A percentile compares a stretch with the other conserved stretches of the same genome.
Conservation (phyloP, 148 eudicot species). For the Camellia japonica region DNA sequence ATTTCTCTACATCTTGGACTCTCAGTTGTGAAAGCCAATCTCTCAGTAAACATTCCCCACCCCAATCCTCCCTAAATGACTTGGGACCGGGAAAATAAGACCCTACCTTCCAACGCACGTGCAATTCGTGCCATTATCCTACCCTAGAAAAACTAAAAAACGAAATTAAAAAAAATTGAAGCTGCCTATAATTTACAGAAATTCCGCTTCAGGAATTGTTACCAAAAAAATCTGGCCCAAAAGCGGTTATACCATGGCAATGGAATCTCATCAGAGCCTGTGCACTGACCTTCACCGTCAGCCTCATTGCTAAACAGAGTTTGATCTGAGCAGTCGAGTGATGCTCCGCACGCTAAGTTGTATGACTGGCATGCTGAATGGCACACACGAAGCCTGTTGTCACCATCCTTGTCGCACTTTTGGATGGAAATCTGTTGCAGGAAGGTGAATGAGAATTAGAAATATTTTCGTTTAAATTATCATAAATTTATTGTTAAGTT, state of each 20-base stretch:
- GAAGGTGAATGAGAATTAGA: neutral
- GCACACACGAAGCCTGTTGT: constrained; percentile 91
- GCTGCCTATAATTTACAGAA: constrained; percentile 59
- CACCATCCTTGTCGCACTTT: constrained; percentile 87
- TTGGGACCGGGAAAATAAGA: constrained; percentile 26
- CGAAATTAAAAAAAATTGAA: constrained; percentile 20
- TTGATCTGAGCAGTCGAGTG: constrained; percentile 94
- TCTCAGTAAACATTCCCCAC: constrained; percentile 24
- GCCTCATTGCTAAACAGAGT: constrained; percentile 77
- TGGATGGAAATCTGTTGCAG: constrained; percentile 80
- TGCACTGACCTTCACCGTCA: constrained; percentile 78
- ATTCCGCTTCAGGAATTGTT: constrained; percentile 25
- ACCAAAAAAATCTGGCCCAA: constrained; percentile 29
- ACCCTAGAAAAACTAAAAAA: constrained; percentile 12
- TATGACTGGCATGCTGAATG: constrained; percentile 93
- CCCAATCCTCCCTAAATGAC: constrained; percentile 25
- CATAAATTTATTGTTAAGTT: neutral
- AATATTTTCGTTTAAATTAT: neutral
- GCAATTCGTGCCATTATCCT: constrained; percentile 39
- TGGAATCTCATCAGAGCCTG: constrained; percentile 67
- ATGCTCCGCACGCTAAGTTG: constrained; percentile 87
- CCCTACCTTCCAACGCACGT: constrained; percentile 39
- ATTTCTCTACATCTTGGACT: constrained; percentile 49
- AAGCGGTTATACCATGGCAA: constrained; percentile 61
- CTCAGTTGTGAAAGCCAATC: constrained; percentile 50